Conservation (phyloP, 78 protist species). For the slime mould (Dictyostelium discoideum) region DNA sequence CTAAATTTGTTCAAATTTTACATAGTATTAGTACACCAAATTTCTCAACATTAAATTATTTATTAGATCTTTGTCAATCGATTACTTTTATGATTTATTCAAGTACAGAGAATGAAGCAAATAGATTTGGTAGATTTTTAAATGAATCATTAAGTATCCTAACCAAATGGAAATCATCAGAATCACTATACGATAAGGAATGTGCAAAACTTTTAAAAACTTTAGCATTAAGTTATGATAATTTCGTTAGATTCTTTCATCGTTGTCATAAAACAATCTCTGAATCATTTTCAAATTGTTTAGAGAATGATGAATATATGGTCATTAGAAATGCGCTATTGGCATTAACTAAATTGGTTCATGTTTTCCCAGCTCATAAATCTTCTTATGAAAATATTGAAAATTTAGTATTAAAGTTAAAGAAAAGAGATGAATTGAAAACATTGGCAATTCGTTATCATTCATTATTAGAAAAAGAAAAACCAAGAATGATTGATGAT, state of each 20-base stretch:
- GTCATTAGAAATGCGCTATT: conserved; percentile 60
- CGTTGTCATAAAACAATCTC: conserved; percentile 22
- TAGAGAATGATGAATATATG: conserved; percentile 58
- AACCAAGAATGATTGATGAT: conserved; percentile 31
- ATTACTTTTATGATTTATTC: conserved; percentile 18
- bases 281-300: conserved; percentile 3
- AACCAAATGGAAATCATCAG: conserved; percentile 41
- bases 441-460: conserved; percentile 56
- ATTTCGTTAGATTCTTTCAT: background rate
- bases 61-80: background rate
- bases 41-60: conserved; percentile 41
- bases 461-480: conserved; percentile 43
- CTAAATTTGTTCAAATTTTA: conserved; percentile 38
- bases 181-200: conserved; percentile 24
- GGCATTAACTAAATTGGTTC: conserved; percentile 49
- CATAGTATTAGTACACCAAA: conserved; percentile 15
- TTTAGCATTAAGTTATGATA: background rate
- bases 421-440: conserved; percentile 27
- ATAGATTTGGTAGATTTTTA: conserved; percentile 73
- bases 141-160: conserved; percentile 21
- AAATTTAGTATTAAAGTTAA: background rate
- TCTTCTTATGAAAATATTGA: background rate
- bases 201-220: background rate
- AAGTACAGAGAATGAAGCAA: conserved; percentile 65
- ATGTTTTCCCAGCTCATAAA: conserved; percentile 51